Conservation (phyloP, 139 green algal genomes). For the Dunaliella primolecta region DNA sequence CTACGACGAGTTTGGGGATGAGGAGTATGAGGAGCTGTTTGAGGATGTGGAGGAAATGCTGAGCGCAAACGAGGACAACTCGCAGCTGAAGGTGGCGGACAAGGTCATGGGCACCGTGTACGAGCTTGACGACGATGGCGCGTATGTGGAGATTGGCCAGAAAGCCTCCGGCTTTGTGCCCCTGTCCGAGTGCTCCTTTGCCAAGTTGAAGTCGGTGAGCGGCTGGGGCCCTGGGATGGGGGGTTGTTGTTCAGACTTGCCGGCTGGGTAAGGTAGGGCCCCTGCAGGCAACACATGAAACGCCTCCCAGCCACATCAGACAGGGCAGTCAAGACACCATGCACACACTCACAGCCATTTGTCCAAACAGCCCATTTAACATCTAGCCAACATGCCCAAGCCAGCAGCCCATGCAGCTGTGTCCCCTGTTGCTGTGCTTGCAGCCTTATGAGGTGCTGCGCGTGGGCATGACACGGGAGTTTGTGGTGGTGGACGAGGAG, state of each 20-base stretch:
- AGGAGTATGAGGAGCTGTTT: conserved; percentile 37
- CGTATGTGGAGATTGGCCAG: conserved; percentile 89
- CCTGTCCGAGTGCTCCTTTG: conserved; percentile 70
- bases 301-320: too few species aligned
- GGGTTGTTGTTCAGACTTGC: conserved; percentile 11
- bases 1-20: conserved; percentile 49
- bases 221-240: background rate
- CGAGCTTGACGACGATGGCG: conserved; percentile 80
- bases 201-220: conserved; percentile 49
- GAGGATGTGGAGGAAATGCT: conserved; percentile 57
- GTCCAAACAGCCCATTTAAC: too few species aligned
- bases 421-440: background rate
- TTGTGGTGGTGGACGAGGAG: conserved; percentile 78
- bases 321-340: too few species aligned
- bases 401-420: too few species aligned
- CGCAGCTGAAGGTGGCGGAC: conserved; percentile 59
- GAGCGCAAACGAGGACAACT: conserved; percentile 38
- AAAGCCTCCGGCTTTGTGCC: conserved; percentile 88
- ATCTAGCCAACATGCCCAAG: too few species aligned
- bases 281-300: too few species aligned
- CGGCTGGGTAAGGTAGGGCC: too few species aligned
- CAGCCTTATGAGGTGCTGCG: conserved; percentile 69
- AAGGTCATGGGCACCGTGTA: conserved; percentile 71
- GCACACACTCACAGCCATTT: background rate
- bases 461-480: conserved; percentile 75